phyloP scores from a whole-genome alignment of 1,284 basidiomycete species.

The Apiotrichum gamsii region DNA sequence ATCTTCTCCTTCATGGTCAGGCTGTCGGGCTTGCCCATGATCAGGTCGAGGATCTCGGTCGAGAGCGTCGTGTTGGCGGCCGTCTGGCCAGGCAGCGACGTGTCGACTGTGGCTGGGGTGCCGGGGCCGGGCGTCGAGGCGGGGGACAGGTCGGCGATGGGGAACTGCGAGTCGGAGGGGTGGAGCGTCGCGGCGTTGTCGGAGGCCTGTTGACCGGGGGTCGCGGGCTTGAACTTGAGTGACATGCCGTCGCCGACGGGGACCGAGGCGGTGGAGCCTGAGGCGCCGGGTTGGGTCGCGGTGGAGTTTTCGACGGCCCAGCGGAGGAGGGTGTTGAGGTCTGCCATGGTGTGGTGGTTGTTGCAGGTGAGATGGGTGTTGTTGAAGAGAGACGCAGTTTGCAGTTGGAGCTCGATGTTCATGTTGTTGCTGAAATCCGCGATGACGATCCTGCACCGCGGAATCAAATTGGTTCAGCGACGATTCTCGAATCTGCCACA shows the following conservation, averaged over 20 bases:
- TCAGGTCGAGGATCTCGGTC: constrained; percentile 71
- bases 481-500: no score
- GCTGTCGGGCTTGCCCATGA: constrained; percentile 79
- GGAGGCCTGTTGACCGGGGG: constrained; percentile 10
- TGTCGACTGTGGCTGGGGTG: constrained; percentile 15
- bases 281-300: background rate
- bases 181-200: constrained; percentile 28
- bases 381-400: no score
- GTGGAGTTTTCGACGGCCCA: constrained; percentile 37
- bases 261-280: background rate
- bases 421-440: no score
- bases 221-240: constrained; percentile 34
- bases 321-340: constrained; percentile 21
- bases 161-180: constrained; percentile 31
- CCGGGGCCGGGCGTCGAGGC: constrained; percentile 28
- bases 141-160: constrained; percentile 23
- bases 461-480: no score
- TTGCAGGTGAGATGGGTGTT: background rate
- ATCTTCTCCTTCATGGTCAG: constrained; percentile 83
- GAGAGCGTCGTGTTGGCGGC: constrained; percentile 27
- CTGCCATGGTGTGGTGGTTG: constrained; percentile 13
- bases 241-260: constrained; percentile 18
- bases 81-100: background rate
- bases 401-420: no score
- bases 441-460: no score